Percentiles rank a stretch among this genome's conserved stretches.
These are phyloP conservation scores for Eragrostis nindensis DNA, from an alignment of 176 grass and related monocot genomes.

Conservation along the genomic window DNA sequence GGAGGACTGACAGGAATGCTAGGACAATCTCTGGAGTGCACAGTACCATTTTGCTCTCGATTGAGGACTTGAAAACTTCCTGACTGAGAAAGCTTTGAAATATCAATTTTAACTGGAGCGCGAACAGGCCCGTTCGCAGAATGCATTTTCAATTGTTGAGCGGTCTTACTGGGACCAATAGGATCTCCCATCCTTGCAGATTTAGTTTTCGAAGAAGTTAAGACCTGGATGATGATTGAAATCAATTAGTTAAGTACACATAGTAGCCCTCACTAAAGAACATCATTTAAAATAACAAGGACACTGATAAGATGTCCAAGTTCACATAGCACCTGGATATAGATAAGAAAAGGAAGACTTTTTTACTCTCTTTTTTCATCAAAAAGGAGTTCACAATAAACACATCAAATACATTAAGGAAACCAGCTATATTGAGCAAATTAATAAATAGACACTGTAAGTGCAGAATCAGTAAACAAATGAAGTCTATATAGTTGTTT, in stretches of 20 bases:
- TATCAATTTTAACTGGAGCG: constrained; percentile 55
- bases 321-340: neutral
- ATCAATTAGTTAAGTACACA: constrained; percentile 7
- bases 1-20: constrained; percentile 43
- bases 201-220: constrained; percentile 57
- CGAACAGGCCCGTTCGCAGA: constrained; percentile 38
- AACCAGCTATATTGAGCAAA: neutral
- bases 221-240: constrained; percentile 49
- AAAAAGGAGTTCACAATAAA: neutral
- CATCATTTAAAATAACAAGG: constrained; percentile 20
- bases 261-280: constrained; percentile 15
- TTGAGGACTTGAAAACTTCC: constrained; percentile 70
- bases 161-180: constrained; percentile 45
- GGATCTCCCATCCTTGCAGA: constrained; percentile 53
- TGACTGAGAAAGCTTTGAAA: constrained; percentile 53
- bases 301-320: neutral
- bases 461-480: neutral
- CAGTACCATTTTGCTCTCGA: constrained; percentile 53
- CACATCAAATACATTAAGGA: neutral
- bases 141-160: constrained; percentile 39
- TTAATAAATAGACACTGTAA: constrained; percentile 27
- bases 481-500: neutral
- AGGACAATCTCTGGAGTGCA: constrained; percentile 45
- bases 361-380: neutral
- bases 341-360: neutral